Base-by-base conservation (phyloP, 2,329 filamentous ascomycete species). In the Trichoderma harzianum region DNA sequence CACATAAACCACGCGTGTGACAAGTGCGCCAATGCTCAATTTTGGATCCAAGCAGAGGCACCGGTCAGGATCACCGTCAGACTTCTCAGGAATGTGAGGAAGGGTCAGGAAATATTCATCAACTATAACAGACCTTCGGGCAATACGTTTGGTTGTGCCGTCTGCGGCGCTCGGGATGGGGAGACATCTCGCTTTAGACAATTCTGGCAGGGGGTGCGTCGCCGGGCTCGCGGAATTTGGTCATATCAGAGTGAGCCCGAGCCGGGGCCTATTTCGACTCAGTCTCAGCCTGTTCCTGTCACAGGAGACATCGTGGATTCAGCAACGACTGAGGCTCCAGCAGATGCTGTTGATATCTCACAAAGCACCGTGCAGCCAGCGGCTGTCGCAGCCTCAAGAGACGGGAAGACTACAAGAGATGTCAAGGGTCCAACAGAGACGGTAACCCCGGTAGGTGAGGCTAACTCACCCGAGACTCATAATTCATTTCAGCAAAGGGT, bases 21-120 rank as follows among this genome's bases (percentile, higher is more conserved):
- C 0, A 11, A 26, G 4, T 80, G 79, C 61, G 79, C 78, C 61
- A 78, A 81, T 39, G 77, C 77, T 6, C 34, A 75, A 16, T 36
- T 69, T 12, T 76, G 69, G 72, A 47, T 68, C 14, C 65, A 76
- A 8, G 36, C 69, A 11, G 28, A 11, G 3, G 0, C 7, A 0
- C 74, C 75, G 7, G 55, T 76, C 28, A 3, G 7, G 2, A 79
- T 80, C 16, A 68, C 28, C 0, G 70, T 80, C 21, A 73, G 8
- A 24, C 66, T 75, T 1, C 6, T 64, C 7, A 74, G 58, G 11
- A 7, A 58, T 3, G 47, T 84, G 34, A 61, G 43, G 3, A 36
- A 70, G 2, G 79, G 75, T 12, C 76, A 83, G 5, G 78, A 84
- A 73, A 73, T 84, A 36, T 80, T 80, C 36, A 80, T 84, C 74